Evolutionary conservation across 1,284 basidiomycete species (phyloP).

Genomic region (Anthracocystis panici-leucophaei): DNA sequence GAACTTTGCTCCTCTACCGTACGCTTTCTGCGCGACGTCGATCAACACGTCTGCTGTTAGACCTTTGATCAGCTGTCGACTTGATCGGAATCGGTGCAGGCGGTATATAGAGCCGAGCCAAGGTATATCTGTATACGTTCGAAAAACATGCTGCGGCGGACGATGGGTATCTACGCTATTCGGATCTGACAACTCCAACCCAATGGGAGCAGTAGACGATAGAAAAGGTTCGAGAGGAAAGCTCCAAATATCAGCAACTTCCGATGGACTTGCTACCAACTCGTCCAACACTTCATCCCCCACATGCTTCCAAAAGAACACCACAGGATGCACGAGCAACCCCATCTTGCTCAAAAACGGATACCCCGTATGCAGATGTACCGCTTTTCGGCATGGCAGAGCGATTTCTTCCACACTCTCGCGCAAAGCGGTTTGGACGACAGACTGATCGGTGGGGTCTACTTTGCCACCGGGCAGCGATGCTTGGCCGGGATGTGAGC

Average conservation of each 20-base stretch:
- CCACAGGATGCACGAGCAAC: constrained; percentile 51
- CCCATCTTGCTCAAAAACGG: constrained; percentile 54
- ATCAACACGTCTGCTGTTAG: constrained; percentile 53
- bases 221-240: constrained; percentile 30
- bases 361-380: constrained; percentile 44
- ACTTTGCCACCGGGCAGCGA: constrained; percentile 55
- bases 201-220: constrained; percentile 13
- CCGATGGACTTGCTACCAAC: constrained; percentile 29
- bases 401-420: constrained; percentile 53
- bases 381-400: constrained; percentile 4
- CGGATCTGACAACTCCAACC: constrained; percentile 18
- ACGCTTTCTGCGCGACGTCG: constrained; percentile 27
- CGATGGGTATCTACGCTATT: constrained; percentile 42
- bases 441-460: constrained; percentile 24
- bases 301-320: constrained; percentile 32
- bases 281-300: constrained; percentile 13
- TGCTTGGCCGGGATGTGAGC: constrained; percentile 55
- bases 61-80: constrained; percentile 51
- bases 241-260: constrained; percentile 51
- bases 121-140: constrained; percentile 55
- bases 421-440: constrained; percentile 46
- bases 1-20: constrained; percentile 16
- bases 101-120: constrained; percentile 42
- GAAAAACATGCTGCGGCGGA: constrained; percentile 39
- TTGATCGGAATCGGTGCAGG: constrained; percentile 45